These are phyloP conservation scores for Fonsecaea erecta DNA, from an alignment of 2,329 filamentous ascomycete genomes.

Conservation along the genomic window DNA sequence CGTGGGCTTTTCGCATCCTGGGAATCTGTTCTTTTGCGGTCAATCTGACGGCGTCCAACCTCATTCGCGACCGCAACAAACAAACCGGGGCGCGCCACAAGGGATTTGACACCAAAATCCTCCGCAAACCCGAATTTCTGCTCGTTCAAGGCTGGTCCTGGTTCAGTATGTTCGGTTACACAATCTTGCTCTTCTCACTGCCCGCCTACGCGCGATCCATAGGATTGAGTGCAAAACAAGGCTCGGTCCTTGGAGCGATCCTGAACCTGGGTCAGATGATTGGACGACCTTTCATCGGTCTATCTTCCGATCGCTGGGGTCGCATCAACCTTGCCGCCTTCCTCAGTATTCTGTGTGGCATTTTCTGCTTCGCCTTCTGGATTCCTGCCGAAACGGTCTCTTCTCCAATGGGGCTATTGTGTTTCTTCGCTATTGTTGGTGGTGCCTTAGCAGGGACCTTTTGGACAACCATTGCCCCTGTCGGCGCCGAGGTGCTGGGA, in stretches of 20 bases:
- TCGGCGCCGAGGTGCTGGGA: constrained; percentile 66
- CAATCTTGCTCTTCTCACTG: constrained; percentile 67
- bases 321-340: constrained; percentile 65
- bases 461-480: constrained; percentile 63
- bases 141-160: constrained; percentile 64
- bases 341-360: constrained; percentile 60
- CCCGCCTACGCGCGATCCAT: constrained; percentile 66
- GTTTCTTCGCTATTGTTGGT: constrained; percentile 63
- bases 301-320: constrained; percentile 64
- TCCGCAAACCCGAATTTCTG: constrained; percentile 60
- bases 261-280: constrained; percentile 66
- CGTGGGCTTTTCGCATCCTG: constrained; percentile 66
- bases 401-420: constrained; percentile 53
- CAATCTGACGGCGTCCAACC: constrained; percentile 59
- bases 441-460: constrained; percentile 65
- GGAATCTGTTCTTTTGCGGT: constrained; percentile 59
- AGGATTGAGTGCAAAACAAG: constrained; percentile 64
- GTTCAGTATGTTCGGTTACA: constrained; percentile 68
- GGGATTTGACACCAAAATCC: constrained; percentile 59
- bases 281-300: constrained; percentile 64
- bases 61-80: constrained; percentile 64
- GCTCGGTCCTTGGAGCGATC: constrained; percentile 64
- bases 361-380: constrained; percentile 67
- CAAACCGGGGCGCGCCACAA: constrained; percentile 58
- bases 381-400: constrained; percentile 60